These are phyloP conservation scores for Marsdenia floribunda DNA, from an alignment of 257 asterid species.

Conservation along the genomic window DNA sequence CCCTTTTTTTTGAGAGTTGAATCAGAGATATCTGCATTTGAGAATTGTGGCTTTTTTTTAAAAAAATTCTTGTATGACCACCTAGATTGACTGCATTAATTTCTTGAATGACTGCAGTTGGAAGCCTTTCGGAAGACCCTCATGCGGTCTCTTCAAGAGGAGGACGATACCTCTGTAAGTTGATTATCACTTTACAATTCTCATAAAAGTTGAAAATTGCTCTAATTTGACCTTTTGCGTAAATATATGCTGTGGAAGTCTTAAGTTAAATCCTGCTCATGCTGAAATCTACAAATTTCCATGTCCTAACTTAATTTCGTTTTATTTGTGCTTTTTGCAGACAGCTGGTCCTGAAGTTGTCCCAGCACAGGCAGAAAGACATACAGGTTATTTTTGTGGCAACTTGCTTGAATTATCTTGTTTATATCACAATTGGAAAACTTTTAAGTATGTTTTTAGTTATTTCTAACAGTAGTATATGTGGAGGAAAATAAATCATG, in stretches of 20 bases:
- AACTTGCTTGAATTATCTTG: background rate
- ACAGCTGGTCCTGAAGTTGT: conserved; percentile 36
- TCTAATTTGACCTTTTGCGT: background rate
- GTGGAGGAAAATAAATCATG: background rate
- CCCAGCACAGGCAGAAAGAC: conserved; percentile 25
- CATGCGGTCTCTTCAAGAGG: conserved; percentile 84
- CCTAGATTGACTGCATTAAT: conserved; percentile 6
- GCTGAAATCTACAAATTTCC: background rate
- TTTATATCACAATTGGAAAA: too few relatives aligned
- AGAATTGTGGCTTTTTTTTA: background rate
- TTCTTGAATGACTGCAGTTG: conserved; percentile 50
- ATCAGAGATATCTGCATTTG: background rate
- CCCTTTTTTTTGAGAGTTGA: too few relatives aligned
- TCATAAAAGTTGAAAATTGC: background rate
- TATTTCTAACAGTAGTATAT: background rate
- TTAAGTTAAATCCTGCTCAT: conserved; percentile 9
- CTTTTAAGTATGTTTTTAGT: background rate
- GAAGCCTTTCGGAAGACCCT: conserved; percentile 85
- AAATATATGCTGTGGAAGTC: conserved; percentile 1
- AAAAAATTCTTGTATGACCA: background rate
- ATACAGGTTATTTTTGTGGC: conserved; percentile 33
- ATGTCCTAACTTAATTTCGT: background rate
- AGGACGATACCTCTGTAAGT: conserved; percentile 65
- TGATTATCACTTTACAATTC: background rate
- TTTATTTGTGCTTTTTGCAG: conserved; percentile 26